Base-by-base conservation (phyloP, 2,329 filamentous ascomycete species). In the Rutstroemia sp. region DNA sequence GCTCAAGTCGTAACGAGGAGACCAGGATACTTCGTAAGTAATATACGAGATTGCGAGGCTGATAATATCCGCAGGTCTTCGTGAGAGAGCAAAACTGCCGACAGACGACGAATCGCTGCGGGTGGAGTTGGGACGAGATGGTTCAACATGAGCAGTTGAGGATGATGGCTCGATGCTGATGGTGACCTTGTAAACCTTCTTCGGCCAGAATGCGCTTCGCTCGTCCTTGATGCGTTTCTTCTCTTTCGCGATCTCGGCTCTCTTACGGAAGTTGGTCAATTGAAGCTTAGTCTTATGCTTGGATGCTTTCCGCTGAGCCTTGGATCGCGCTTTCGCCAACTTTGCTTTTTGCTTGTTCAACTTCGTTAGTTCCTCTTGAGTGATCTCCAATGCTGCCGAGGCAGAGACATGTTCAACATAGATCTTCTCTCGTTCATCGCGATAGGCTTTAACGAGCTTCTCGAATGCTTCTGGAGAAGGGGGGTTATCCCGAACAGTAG, bases 101-200 rank as follows among this genome's bases (percentile, higher is more conserved):
- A 64, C 6, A 64, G 60, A 47, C 62, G 61, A 47, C 61, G 61
- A 21, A 63, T 51, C 8, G 62, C 62, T 51, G 58, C 61, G 30
- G 59, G 78, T 61, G 1, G 79, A 82, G 48, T 66, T 73, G 21
- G 78, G 75, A 8, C 78, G 75, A 10, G 79, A 81, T 0, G 76
- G 76, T 25, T 47, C 52, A 37, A 60, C 56, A 4, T 75, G 75
- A 0, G 76, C 77, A 46, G 72, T 67, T 30, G 57, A 62, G n/a
- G 23, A 23, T 23, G 71, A 63, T 17, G 72, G 73, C 47, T 81
- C 78, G 23, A 82, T 71, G n/a, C 72, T 76, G 64, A 82, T 76
- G 19, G 72, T 76, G 44, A 81, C 70, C 2, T 71, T 69, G 64
- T 78, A 80, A 62, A 74, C 75, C 38, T 71, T 70, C 51, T 73